A percentile compares a stretch with the other conserved stretches of the same genome.
These are phyloP conservation scores for Xylariaceae sp. DNA, from an alignment of 2,329 filamentous ascomycete genomes.

Conservation along the genomic window DNA sequence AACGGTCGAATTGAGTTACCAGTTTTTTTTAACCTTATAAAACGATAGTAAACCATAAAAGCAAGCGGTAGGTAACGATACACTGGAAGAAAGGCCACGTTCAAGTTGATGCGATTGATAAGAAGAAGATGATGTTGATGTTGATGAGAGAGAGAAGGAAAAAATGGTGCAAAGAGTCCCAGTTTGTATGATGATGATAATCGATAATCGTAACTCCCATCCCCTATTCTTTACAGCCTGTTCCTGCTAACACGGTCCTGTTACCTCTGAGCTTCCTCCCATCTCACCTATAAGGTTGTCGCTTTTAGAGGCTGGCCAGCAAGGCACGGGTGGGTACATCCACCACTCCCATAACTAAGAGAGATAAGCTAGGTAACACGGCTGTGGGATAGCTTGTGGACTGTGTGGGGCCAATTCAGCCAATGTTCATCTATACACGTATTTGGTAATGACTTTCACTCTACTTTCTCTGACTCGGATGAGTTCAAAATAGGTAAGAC, in stretches of 20 bases:
- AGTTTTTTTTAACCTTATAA: too few species aligned
- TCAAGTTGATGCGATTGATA: neutral
- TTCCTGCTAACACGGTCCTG: constrained; percentile 19
- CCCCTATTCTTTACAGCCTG: constrained; percentile 18
- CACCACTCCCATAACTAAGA: neutral
- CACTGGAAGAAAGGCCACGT: constrained; percentile 11
- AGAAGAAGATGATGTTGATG: neutral
- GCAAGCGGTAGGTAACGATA: constrained; percentile 3
- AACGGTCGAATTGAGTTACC: constrained; percentile 6
- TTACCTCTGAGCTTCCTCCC: neutral
- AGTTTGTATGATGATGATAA: neutral
- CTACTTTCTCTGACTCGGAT: constrained; percentile 1
- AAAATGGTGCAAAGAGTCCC: constrained; percentile 2
- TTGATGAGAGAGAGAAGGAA: neutral
- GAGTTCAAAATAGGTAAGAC: too few species aligned
- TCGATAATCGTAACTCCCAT: neutral
- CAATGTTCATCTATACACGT: constrained; percentile 10
- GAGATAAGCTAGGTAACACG: constrained; percentile 4
- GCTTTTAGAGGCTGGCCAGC: neutral
- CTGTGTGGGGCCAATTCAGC: constrained; percentile 26
- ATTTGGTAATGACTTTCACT: constrained; percentile 24
- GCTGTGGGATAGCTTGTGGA: neutral
- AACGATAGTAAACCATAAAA: constrained; percentile 20
- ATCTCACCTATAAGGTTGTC: neutral
- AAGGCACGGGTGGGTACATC: constrained; percentile 1